phyloP scores from a whole-genome alignment of 2,329 filamentous ascomycete species.

The Aquanectria penicillioides region DNA sequence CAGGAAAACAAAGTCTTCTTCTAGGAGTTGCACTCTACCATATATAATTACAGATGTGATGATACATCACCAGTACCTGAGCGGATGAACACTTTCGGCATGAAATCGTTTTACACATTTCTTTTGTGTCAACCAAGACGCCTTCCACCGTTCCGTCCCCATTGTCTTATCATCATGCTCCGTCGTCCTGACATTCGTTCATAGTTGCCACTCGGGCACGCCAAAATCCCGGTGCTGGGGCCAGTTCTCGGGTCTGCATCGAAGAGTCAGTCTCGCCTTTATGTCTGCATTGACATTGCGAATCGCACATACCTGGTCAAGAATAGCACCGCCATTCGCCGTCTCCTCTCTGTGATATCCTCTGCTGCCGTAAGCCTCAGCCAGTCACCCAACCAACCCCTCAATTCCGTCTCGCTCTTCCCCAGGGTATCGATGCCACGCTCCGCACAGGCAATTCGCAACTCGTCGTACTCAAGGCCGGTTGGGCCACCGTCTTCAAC shows the following conservation, averaged over 20 bases:
- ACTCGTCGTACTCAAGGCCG: conserved; percentile 70
- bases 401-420: conserved; percentile 67
- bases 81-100: not conserved
- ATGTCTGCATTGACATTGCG: not conserved
- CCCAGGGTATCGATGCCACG: conserved; percentile 69
- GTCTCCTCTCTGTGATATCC: conserved; percentile 49
- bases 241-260: conserved; percentile 51
- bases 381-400: conserved; percentile 58
- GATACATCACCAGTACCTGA: not conserved
- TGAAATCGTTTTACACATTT: conserved; percentile 16
- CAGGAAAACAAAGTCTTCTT: not conserved
- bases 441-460: conserved; percentile 76
- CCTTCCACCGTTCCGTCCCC: not conserved
- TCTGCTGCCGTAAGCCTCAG: conserved; percentile 55
- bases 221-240: conserved; percentile 52
- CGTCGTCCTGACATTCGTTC: conserved; percentile 3
- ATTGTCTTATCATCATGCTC: not conserved
- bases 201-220: conserved; percentile 55
- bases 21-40: not conserved
- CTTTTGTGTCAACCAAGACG: not conserved
- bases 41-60: not conserved
- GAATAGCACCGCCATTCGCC: conserved; percentile 52
- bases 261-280: conserved; percentile 22
- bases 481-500: conserved; percentile 65
- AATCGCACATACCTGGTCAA: conserved; percentile 51